Conservation (phyloP, 2,329 filamentous ascomycete species). For the Tolypocladium endophyticum region DNA sequence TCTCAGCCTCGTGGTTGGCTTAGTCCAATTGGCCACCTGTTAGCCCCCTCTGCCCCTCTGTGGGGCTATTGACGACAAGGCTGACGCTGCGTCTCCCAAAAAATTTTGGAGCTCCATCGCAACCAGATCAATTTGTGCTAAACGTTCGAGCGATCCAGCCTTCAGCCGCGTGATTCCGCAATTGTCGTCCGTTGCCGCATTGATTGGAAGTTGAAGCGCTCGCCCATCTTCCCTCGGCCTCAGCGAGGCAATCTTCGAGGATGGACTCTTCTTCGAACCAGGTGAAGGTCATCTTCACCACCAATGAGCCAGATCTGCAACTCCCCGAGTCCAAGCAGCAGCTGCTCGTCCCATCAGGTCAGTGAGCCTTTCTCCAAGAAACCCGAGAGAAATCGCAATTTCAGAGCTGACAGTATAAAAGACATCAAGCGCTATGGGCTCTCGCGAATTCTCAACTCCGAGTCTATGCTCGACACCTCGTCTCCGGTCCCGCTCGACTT, state of each 20-base stretch:
- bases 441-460: constrained; percentile 60
- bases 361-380: constrained; percentile 3
- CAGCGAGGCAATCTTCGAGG: constrained; percentile 1
- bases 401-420: constrained; percentile 13
- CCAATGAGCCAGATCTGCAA: constrained; percentile 49
- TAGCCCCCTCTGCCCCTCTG: not conserved
- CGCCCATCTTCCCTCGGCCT: not conserved
- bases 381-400: not conserved
- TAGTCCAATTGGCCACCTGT: not conserved
- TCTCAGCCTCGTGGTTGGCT: not conserved
- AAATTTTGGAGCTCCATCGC: not conserved
- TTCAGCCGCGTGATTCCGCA: not conserved
- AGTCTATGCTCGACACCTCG: constrained; percentile 56
- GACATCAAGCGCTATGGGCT: constrained; percentile 62
- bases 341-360: constrained; percentile 52
- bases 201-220: not conserved
- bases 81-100: not conserved
- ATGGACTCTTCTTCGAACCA: constrained; percentile 37
- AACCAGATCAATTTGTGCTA: not conserved
- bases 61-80: not conserved
- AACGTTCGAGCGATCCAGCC: not conserved
- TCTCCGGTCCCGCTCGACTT: constrained; percentile 80
- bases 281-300: constrained; percentile 59
- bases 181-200: not conserved
- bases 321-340: constrained; percentile 52